Conservation (phyloP, 441 rosid species). For the Gossypium laxum region DNA sequence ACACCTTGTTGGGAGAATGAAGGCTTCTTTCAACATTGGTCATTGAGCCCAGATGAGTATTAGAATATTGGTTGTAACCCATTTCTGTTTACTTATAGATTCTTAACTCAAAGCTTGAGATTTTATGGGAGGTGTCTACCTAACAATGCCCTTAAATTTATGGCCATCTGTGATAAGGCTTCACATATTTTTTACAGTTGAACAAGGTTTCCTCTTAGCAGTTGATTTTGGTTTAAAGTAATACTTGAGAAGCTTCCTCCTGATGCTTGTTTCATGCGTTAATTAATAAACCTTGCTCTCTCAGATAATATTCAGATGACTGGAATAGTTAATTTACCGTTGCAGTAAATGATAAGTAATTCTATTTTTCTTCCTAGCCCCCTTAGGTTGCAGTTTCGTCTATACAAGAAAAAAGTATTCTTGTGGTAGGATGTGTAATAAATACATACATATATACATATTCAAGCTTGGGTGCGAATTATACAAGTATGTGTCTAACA, state of each 20-base stretch:
- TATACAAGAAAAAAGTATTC: neutral
- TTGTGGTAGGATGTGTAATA: neutral
- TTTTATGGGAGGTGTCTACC: neutral
- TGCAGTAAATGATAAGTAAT: neutral
- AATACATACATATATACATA: neutral
- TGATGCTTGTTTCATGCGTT: neutral
- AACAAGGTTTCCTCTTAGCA: neutral
- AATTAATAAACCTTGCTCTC: neutral
- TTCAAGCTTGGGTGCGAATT: neutral
- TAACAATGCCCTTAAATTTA: neutral
- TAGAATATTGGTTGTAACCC: neutral
- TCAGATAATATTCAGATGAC: neutral
- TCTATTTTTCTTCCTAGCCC: neutral
- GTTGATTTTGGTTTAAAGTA: neutral
- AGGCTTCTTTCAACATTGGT: constrained; percentile 35
- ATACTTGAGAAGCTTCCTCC: neutral
- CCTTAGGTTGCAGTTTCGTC: neutral
- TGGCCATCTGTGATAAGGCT: neutral
- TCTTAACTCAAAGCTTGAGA: neutral
- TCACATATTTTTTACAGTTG: neutral
- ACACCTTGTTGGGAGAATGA: constrained; percentile 47
- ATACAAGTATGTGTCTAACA: neutral
- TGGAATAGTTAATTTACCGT: neutral
- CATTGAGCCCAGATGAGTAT: constrained; percentile 9
- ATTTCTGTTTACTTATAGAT: neutral